Evolutionary conservation across 2,329 filamentous ascomycete genomes (phyloP), one percentile per base, ranked within the genome.

Genomic region (Cladophialophora bantiana): DNA sequence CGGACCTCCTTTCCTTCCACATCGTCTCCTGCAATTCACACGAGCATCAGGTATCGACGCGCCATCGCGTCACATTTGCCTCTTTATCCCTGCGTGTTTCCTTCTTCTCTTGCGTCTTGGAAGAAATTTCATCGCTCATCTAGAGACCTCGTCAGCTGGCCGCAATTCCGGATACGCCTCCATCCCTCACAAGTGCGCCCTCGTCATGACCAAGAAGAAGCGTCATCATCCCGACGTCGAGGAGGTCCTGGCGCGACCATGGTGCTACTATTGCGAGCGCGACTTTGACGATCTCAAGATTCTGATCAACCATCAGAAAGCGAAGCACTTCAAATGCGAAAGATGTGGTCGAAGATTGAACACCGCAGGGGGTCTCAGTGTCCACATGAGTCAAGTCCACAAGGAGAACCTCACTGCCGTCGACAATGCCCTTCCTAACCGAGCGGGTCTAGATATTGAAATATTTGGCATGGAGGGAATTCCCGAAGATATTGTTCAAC

Each of bases 241-340:
- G 82, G 93, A 98, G 81, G 84, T 97, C 73, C 87, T 99, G 69
- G 83, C 85, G 72, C 90, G 94, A 65, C 91, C 94, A 58, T 98
- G 94, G 94, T 99, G 95, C 83, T 99, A 97, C 82, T 99, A 99
- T 83, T 99, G 95, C 89, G 95, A 99, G 81, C 91, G 94, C 82
- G 94, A 98, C 81, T 99, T 98, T 78, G 94, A 98, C 79, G 95
- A 99, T 78, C 80, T 97, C 55, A 97, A 97, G 83, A 93, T 98
- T 73, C 88, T 99, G 71, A 96, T 97, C 73, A 94, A 92, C 65
- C 95, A 99, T 79, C 95, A 98, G 77, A 98, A 97, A 78, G 94
- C 94, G n/a, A 98, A 98, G 81, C 95, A 99, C 80, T 98, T 97
- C 85, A 97, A 97, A 80, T 99, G 95, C 81, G 92, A 97, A 74